Conservation (phyloP, 2,329 filamentous ascomycete genomes). For the Coniochaeta sp. region DNA sequence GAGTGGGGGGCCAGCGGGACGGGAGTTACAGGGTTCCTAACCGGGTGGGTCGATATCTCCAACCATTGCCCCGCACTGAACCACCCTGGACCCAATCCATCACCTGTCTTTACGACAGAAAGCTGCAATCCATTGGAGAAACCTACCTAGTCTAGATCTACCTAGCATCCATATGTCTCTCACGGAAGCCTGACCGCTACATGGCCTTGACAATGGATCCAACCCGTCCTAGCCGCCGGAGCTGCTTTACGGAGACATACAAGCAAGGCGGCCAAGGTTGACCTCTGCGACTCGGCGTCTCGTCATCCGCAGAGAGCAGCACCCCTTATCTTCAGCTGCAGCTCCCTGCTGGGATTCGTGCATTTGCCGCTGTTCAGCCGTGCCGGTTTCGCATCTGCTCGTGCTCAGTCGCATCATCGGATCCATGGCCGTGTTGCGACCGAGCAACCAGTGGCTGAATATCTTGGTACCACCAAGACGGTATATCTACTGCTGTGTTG, state of each 20-base stretch:
- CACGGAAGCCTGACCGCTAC: neutral
- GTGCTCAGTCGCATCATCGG: neutral
- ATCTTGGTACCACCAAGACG: neutral
- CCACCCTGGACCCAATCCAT: too few relatives aligned
- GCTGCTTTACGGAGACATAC: neutral
- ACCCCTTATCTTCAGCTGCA: neutral
- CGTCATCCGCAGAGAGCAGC: neutral
- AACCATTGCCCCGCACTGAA: too few relatives aligned
- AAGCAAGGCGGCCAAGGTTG: neutral
- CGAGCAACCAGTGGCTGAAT: neutral
- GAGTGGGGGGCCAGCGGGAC: too few relatives aligned
- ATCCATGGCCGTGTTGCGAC: neutral
- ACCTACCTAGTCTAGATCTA: too few relatives aligned
- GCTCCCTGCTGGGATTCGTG: constrained; percentile 1
- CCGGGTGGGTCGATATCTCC: too few relatives aligned
- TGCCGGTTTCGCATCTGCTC: constrained; percentile 1
- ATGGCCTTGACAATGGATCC: neutral
- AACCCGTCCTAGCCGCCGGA: neutral
- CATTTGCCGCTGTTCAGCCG: constrained; percentile 2
- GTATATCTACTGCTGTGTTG: neutral
- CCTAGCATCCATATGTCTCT: neutral
- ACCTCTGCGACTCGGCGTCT: neutral
- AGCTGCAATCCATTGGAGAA: neutral
- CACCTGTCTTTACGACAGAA: neutral
- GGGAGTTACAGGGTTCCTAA: too few relatives aligned